These are phyloP conservation scores for Arthrobotrys megalospora DNA, from an alignment of 2,329 filamentous ascomycete genomes.

Conservation along the genomic window DNA sequence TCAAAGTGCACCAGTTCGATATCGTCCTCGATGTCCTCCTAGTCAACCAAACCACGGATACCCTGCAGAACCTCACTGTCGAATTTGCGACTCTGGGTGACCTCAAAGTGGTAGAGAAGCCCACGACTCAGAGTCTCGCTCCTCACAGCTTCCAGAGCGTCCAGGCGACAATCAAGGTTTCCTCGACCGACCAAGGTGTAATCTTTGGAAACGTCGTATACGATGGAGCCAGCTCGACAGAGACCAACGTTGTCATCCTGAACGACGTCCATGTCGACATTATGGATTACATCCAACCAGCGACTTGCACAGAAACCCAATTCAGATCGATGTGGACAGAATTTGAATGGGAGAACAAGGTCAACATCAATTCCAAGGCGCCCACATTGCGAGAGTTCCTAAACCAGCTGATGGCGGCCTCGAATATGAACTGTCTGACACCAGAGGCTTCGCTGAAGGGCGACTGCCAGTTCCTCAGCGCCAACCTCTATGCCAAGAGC, in stretches of 20 bases:
- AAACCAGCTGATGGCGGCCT: constrained; percentile 94
- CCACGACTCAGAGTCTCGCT: constrained; percentile 94
- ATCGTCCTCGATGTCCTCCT: constrained; percentile 96
- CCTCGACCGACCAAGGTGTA: constrained; percentile 96
- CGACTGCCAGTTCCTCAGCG: constrained; percentile 97
- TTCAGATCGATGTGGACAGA: constrained; percentile 99
- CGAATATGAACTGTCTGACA: constrained; percentile 98
- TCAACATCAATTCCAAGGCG: constrained; percentile 99
- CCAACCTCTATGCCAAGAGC: constrained; percentile 94
- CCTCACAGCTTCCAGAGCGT: constrained; percentile 98
- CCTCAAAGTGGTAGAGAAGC: constrained; percentile 96
- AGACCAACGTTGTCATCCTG: constrained; percentile 96
- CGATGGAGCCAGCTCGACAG: constrained; percentile 90
- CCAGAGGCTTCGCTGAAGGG: constrained; percentile 96
- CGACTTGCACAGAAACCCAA: constrained; percentile 91
- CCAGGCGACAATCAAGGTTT: constrained; percentile 98
- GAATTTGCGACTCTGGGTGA: constrained; percentile 99
- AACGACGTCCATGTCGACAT: constrained; percentile 99
- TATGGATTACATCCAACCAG: constrained; percentile 99
- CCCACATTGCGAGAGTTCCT: constrained; percentile 93
- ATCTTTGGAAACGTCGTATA: constrained; percentile 99
- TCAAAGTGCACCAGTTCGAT: constrained; percentile 98
- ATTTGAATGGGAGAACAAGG: constrained; percentile 99
- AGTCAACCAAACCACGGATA: constrained; percentile 97
- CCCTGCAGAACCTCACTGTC: constrained; percentile 94